Evolutionary conservation across 1,284 basidiomycete species (phyloP).

Genomic region (Jaminaea rosea): DNA sequence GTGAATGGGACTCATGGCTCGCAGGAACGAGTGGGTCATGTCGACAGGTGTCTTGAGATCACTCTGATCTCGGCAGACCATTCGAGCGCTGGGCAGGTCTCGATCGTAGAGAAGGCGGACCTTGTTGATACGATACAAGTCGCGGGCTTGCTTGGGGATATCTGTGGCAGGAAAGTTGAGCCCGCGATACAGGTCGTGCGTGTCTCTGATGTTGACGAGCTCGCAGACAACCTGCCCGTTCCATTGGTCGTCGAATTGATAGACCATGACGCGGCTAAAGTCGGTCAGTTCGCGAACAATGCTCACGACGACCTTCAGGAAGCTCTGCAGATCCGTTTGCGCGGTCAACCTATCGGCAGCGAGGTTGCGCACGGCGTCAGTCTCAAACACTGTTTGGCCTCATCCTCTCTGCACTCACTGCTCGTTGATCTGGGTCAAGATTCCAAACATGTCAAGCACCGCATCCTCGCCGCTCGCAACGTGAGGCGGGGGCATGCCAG

Average conservation of each 20-base stretch:
- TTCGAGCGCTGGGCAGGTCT: conserved; percentile 64
- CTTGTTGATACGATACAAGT: conserved; percentile 61
- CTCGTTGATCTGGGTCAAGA: conserved; percentile 75
- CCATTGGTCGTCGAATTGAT: conserved; percentile 65
- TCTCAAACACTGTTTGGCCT: too few species aligned
- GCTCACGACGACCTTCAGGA: conserved; percentile 69
- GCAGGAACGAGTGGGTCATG: conserved; percentile 77
- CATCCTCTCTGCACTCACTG: too few species aligned
- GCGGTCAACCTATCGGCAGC: too few species aligned
- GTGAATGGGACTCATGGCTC: conserved; percentile 84
- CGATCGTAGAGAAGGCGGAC: conserved; percentile 74
- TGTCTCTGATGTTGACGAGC: conserved; percentile 70
- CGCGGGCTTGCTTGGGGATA: conserved; percentile 56
- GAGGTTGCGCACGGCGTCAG: too few species aligned
- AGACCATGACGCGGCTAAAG: conserved; percentile 64
- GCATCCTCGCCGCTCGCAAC: conserved; percentile 10
- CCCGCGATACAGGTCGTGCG: conserved; percentile 68
- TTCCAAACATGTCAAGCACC: conserved; percentile 45
- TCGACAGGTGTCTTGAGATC: conserved; percentile 69
- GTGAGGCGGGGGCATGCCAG: conserved; percentile 9
- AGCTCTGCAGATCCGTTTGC: conserved; percentile 62
- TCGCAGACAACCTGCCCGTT: conserved; percentile 69
- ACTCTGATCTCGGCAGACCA: conserved; percentile 60
- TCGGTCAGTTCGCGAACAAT: conserved; percentile 63
- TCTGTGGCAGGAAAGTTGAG: conserved; percentile 60